Percentiles rank a stretch among this genome's conserved stretches.
Conservation (phyloP, 163 green algal species). For the Scenedesmus sp. region DNA sequence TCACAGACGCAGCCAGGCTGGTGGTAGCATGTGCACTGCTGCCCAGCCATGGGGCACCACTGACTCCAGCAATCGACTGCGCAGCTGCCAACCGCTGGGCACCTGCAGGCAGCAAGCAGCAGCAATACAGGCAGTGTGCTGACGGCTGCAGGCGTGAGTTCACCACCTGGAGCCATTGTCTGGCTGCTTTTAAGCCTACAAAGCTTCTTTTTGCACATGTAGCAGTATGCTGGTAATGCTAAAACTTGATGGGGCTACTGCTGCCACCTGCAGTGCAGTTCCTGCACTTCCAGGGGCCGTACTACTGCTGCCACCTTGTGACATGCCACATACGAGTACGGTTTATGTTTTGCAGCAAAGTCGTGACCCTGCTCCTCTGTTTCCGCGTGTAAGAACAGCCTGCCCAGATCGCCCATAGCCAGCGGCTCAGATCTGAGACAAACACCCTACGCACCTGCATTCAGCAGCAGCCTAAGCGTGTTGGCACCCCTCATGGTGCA, state of each 20-base stretch:
- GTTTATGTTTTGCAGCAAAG: background rate
- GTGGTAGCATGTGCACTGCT: background rate
- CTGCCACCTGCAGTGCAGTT: background rate
- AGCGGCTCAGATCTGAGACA: background rate
- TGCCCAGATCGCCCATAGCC: too few species aligned
- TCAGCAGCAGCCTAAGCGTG: conserved; percentile 21
- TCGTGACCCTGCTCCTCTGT: background rate
- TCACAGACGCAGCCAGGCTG: background rate
- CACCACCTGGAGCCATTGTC: background rate
- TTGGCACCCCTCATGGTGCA: conserved; percentile 30
- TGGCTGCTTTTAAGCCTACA: background rate
- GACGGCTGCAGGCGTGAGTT: too few species aligned
- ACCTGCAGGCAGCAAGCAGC: conserved; percentile 14
- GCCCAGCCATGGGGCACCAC: conserved; percentile 21
- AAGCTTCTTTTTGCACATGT: background rate
- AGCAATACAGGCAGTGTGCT: background rate
- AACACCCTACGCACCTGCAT: conserved; percentile 10
- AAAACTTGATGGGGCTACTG: background rate
- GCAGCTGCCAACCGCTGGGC: conserved; percentile 16
- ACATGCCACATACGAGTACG: background rate
- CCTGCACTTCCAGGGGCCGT: background rate
- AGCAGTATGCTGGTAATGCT: background rate
- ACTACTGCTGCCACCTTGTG: background rate
- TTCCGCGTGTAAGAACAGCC: background rate
- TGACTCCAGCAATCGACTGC: background rate